phyloP scores from a whole-genome alignment of 306 rosid genomes.

The Amphicarpaea edgeworthii region DNA sequence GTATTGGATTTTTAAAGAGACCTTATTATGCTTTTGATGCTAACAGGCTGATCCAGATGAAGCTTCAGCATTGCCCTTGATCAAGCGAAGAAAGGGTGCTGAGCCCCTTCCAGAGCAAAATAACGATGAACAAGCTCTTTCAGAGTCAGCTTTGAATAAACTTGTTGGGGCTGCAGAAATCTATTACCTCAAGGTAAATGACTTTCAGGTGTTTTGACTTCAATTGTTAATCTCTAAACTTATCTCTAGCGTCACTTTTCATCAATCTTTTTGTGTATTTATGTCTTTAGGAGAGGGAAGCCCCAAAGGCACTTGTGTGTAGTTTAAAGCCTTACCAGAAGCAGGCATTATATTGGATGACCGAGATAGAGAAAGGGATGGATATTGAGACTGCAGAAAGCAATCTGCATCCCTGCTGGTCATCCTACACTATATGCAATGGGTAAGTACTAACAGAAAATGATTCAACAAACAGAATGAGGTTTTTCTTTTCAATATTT shows the following conservation, averaged over 20 bases:
- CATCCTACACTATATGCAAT: conserved; percentile 72
- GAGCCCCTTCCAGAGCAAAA: conserved; percentile 55
- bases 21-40: conserved; percentile 27
- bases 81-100: conserved; percentile 64
- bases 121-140: conserved; percentile 71
- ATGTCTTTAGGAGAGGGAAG: conserved; percentile 72
- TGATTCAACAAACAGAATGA: conserved; percentile 4
- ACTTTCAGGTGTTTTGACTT: background rate
- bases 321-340: conserved; percentile 84
- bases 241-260: conserved; percentile 5
- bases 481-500: background rate
- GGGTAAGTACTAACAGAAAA: conserved; percentile 57
- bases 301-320: conserved; percentile 66
- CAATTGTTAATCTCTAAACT: background rate
- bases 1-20: background rate
- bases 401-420: conserved; percentile 92
- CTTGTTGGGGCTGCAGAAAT: conserved; percentile 79
- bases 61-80: conserved; percentile 54
- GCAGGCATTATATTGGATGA: conserved; percentile 91
- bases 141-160: conserved; percentile 73
- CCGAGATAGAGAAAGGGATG: conserved; percentile 73
- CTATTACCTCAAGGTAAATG: conserved; percentile 73
- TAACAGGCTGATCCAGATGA: conserved; percentile 67
- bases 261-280: conserved; percentile 5
- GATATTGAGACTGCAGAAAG: conserved; percentile 60